A percentile compares a stretch with the other conserved stretches of the same genome.
These are phyloP conservation scores for Boletus subparvulus DNA, from an alignment of 768 basidiomycete species.

Conservation along the genomic window DNA sequence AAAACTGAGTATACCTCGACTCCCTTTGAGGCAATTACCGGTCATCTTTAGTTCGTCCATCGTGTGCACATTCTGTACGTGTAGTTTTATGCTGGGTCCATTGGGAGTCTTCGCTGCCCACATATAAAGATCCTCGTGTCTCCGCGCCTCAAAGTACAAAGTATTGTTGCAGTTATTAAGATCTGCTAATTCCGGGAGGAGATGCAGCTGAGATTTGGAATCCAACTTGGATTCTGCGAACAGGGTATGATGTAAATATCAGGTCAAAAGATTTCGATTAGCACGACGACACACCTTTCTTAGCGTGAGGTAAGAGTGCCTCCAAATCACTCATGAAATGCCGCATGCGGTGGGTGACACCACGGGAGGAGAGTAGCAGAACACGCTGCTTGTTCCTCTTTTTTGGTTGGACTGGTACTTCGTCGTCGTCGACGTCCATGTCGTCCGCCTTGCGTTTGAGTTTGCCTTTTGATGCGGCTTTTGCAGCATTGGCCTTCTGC, in stretches of 20 bases:
- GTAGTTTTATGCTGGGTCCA: constrained; percentile 95
- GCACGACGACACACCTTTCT: constrained; percentile 73
- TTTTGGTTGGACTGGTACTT: constrained; percentile 40
- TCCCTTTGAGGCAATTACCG: constrained; percentile 96
- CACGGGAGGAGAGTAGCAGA: constrained; percentile 86
- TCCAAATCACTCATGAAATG: constrained; percentile 97
- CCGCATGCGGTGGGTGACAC: constrained; percentile 93
- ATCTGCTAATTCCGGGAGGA: constrained; percentile 95
- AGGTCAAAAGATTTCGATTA: neutral
- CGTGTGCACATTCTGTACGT: constrained; percentile 97
- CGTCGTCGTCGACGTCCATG: constrained; percentile 59
- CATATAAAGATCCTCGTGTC: constrained; percentile 93
- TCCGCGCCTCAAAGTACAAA: constrained; percentile 93
- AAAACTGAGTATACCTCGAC: constrained; percentile 88
- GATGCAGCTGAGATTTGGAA: constrained; percentile 89
- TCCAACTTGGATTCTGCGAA: constrained; percentile 90
- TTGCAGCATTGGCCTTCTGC: constrained; percentile 56
- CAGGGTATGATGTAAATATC: neutral
- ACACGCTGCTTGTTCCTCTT: constrained; percentile 95
- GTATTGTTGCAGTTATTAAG: constrained; percentile 98
- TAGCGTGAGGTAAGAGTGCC: constrained; percentile 86
- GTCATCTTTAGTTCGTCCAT: constrained; percentile 99
- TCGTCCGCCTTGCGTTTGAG: constrained; percentile 66
- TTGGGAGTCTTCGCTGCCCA: constrained; percentile 98
- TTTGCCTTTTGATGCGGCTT: constrained; percentile 43